Percentiles rank a stretch among this genome's conserved stretches.
phyloP scores from a whole-genome alignment of 31 red algal species.

The Porphyra umbilicalis region DNA sequence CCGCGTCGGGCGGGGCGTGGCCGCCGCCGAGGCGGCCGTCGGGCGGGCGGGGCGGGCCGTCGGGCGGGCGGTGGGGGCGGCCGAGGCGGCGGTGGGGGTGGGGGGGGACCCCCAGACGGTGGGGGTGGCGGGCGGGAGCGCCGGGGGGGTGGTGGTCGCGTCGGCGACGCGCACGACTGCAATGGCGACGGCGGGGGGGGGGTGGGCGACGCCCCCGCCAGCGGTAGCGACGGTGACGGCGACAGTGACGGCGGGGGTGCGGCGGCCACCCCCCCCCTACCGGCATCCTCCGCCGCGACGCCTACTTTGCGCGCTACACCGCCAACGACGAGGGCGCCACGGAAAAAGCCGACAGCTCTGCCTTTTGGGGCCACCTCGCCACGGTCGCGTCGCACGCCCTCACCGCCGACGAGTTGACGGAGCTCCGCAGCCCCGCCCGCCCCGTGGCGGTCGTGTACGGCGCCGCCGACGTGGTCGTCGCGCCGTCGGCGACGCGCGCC shows the following conservation, averaged over 20 bases:
- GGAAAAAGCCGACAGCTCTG: neutral
- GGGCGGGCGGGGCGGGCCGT: neutral
- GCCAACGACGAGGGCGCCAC: neutral
- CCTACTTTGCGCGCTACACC: neutral
- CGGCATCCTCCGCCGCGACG: neutral
- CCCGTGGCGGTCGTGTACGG: conserved; percentile 38
- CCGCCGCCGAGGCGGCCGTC: neutral
- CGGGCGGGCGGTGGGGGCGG: neutral
- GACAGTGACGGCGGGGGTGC: neutral
- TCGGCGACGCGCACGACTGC: neutral
- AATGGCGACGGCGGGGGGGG: neutral
- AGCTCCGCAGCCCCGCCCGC: conserved; percentile 1
- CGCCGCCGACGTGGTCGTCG: conserved; percentile 46
- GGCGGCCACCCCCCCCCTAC: neutral
- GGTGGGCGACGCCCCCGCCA: too few relatives aligned
- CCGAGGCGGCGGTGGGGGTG: neutral
- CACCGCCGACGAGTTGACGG: neutral
- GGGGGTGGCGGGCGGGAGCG: neutral
- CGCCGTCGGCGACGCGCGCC: conserved; percentile 35
- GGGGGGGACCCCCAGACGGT: too few relatives aligned
- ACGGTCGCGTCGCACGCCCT: conserved; percentile 48
- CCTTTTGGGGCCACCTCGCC: neutral
- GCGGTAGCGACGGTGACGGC: neutral
- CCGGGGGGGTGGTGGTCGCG: neutral
- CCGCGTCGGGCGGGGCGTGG: neutral